Conservation (phyloP, 441 rosid genomes). For the Euphorbia neoarborescens region DNA sequence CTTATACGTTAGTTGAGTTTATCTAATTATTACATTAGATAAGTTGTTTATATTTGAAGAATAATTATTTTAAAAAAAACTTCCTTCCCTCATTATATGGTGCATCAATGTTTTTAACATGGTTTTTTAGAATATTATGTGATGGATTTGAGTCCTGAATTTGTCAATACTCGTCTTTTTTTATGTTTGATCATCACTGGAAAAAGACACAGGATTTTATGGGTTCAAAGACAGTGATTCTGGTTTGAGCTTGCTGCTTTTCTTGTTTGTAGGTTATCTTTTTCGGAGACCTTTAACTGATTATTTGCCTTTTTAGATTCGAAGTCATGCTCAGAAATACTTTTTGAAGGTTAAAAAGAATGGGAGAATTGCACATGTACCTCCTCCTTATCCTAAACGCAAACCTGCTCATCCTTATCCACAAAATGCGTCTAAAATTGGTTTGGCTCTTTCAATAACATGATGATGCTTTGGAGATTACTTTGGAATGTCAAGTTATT, state of each 20-base stretch:
- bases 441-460: constrained; percentile 28
- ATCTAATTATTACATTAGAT: too few relatives aligned
- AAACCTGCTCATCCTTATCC: constrained; percentile 90
- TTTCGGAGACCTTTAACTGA: constrained; percentile 10
- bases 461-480: background rate
- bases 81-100: too few relatives aligned
- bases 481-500: background rate
- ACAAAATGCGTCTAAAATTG: constrained; percentile 66
- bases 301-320: constrained; percentile 48
- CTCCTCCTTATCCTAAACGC: constrained; percentile 92
- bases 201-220: constrained; percentile 87
- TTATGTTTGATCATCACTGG: constrained; percentile 92
- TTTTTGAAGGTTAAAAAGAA: constrained; percentile 80
- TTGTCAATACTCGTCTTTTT: background rate
- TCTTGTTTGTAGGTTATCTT: constrained; percentile 14
- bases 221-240: constrained; percentile 87
- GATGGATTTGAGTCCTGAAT: background rate
- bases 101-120: background rate
- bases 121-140: background rate
- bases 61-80: background rate
- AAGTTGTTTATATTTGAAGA: too few relatives aligned
- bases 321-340: constrained; percentile 95
- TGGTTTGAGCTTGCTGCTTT: constrained; percentile 38
- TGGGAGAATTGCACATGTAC: constrained; percentile 72
- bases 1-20: background rate